A percentile compares a stretch with the other conserved stretches of the same genome.
phyloP scores from a whole-genome alignment of 768 basidiomycete species.

The Amanita brunnescens region DNA sequence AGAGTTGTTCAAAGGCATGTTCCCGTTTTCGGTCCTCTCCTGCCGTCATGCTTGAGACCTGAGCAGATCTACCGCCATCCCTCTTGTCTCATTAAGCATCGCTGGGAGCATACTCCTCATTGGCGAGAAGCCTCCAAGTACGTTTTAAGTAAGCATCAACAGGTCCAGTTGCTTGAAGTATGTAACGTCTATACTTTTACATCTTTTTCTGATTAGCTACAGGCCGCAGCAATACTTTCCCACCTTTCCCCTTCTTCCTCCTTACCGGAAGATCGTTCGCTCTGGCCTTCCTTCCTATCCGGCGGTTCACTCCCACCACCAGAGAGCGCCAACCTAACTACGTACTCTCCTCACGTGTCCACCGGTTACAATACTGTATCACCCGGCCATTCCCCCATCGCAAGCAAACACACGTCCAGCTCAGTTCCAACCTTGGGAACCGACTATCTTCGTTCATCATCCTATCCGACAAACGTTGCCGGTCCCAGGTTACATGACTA shows the following conservation, averaged over 20 bases:
- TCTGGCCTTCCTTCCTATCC: slow-evolving; percentile 83
- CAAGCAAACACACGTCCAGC: slow-evolving; percentile 31
- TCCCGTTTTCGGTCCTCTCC: slow-evolving; percentile 8
- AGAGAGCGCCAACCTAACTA: slow-evolving; percentile 13
- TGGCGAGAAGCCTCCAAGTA: slow-evolving; percentile 92
- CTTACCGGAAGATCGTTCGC: slow-evolving; percentile 86
- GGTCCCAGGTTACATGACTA: slow-evolving; percentile 66
- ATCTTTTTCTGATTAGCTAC: slow-evolving; percentile 7
- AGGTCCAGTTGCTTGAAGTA: slow-evolving; percentile 93
- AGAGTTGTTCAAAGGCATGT: slow-evolving; percentile 87
- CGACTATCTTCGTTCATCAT: slow-evolving; percentile 19
- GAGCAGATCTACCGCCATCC: slow-evolving; percentile 80
- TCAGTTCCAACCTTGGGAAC: slow-evolving; percentile 39
- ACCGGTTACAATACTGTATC: slow-evolving; percentile 5
- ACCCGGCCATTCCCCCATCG: neutral
- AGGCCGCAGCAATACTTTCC: slow-evolving; percentile 93
- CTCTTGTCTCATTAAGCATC: slow-evolving; percentile 92
- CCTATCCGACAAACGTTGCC: neutral
- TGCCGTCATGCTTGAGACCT: neutral
- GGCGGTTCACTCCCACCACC: slow-evolving; percentile 59
- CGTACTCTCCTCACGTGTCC: neutral
- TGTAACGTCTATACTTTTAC: neutral
- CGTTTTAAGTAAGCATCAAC: slow-evolving; percentile 91
- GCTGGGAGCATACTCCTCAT: slow-evolving; percentile 96
- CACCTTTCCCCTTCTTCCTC: slow-evolving; percentile 70